Percentiles rank a stretch among this genome's conserved stretches.
These are phyloP conservation scores for Fusarium concolor DNA, from an alignment of 2,329 filamentous ascomycete species.

Conservation along the genomic window DNA sequence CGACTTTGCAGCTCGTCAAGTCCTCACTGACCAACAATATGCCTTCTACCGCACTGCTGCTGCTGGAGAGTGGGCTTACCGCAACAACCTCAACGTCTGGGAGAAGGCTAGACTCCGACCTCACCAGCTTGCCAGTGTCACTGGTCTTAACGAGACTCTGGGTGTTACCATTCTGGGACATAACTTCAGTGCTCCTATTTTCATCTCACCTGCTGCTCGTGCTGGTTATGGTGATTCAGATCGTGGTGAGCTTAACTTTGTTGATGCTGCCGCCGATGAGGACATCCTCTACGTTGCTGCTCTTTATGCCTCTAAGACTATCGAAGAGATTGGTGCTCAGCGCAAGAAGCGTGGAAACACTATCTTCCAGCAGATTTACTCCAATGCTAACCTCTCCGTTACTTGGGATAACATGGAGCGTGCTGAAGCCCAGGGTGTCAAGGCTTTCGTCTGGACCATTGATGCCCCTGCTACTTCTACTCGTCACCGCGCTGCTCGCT, in stretches of 20 bases:
- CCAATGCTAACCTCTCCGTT: slow-evolving; percentile 49
- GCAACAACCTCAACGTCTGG: slow-evolving; percentile 64
- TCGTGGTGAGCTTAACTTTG: slow-evolving; percentile 60
- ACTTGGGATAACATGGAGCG: slow-evolving; percentile 50
- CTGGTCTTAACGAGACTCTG: slow-evolving; percentile 51
- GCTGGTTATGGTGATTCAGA: slow-evolving; percentile 57
- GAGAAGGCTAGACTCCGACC: slow-evolving; percentile 58
- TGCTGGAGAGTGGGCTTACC: slow-evolving; percentile 63
- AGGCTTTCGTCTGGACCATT: slow-evolving; percentile 55
- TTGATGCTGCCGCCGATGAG: slow-evolving; percentile 57
- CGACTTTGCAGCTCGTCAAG: slow-evolving; percentile 60
- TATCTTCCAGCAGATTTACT: slow-evolving; percentile 53
- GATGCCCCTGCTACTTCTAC: slow-evolving; percentile 45
- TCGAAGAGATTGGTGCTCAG: slow-evolving; percentile 50
- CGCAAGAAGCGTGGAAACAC: slow-evolving; percentile 44
- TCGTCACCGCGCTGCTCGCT: slow-evolving; percentile 43
- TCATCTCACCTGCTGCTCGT: slow-evolving; percentile 60
- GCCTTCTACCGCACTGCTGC: slow-evolving; percentile 63
- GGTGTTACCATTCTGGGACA: slow-evolving; percentile 59
- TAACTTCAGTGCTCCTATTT: slow-evolving; percentile 61
- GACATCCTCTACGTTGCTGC: slow-evolving; percentile 59
- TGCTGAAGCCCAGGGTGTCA: slow-evolving; percentile 50
- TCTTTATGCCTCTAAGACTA: slow-evolving; percentile 50
- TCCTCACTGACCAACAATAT: slow-evolving; percentile 56
- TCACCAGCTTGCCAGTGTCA: slow-evolving; percentile 48